Evolutionary conservation across 768 basidiomycete species (phyloP).

Genomic region (Russula lepida): DNA sequence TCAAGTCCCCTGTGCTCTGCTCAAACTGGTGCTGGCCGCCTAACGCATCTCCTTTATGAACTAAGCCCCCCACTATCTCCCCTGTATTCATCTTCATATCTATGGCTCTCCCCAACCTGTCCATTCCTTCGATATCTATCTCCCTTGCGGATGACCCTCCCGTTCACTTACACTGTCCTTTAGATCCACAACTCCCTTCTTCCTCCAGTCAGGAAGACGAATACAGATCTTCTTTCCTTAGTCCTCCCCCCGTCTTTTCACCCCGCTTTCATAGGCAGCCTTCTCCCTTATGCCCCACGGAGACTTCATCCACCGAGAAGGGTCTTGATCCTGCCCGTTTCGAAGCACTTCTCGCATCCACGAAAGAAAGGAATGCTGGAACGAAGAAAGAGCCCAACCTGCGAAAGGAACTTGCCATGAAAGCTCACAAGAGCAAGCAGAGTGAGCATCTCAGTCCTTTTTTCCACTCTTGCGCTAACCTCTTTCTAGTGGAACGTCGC

Average conservation of each 20-base stretch:
- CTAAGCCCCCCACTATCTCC: slow-evolving; percentile 22
- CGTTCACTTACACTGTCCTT: slow-evolving; percentile 57
- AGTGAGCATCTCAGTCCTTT: slow-evolving; percentile 36
- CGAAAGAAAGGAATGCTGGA: slow-evolving; percentile 46
- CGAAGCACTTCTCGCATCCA: slow-evolving; percentile 51
- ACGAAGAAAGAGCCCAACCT: slow-evolving; percentile 48
- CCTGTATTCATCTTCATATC: slow-evolving; percentile 18
- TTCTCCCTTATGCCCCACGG: slow-evolving; percentile 43
- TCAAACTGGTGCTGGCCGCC: slow-evolving; percentile 32
- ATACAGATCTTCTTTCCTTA: slow-evolving; percentile 50
- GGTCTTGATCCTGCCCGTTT: slow-evolving; percentile 60
- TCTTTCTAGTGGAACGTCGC: slow-evolving; percentile 55
- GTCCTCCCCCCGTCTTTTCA: slow-evolving; percentile 44
- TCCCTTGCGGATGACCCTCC: slow-evolving; percentile 49
- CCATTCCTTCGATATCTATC: slow-evolving; percentile 61
- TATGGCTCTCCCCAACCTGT: slow-evolving; percentile 30
- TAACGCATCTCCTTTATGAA: slow-evolving; percentile 2
- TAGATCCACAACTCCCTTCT: slow-evolving; percentile 30
- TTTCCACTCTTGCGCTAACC: background rate
- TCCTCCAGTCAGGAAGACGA: slow-evolving; percentile 34
- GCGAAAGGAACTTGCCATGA: slow-evolving; percentile 66
- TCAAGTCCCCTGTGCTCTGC: slow-evolving; percentile 13
- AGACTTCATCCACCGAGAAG: slow-evolving; percentile 31
- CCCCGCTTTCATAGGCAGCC: slow-evolving; percentile 34
- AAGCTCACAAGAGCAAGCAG: slow-evolving; percentile 65